Conservation (phyloP, 148 eudicot genomes). For the Rhododendron henanense region DNA sequence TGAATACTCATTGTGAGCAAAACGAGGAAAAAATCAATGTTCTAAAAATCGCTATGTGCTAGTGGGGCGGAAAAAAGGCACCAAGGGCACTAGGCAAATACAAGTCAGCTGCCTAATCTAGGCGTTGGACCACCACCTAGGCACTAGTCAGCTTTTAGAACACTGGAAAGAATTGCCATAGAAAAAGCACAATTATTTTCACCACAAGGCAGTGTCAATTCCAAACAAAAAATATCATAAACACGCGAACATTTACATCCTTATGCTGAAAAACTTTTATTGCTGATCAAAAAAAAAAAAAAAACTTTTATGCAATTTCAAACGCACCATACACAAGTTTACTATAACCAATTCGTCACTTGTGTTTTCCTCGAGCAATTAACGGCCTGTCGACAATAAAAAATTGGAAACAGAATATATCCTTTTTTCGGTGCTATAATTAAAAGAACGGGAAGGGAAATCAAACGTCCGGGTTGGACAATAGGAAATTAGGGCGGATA, state of each 20-base stretch:
- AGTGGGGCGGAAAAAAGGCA: neutral
- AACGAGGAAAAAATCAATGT: neutral
- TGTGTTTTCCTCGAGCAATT: neutral
- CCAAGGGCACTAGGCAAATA: no score
- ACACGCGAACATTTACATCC: neutral
- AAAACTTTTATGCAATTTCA: neutral
- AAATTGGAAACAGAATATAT: neutral
- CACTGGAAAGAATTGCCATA: no score
- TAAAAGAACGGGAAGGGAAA: neutral
- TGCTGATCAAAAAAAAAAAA: no score
- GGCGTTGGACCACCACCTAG: no score
- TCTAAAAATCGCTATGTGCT: neutral
- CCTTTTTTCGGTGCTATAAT: neutral
- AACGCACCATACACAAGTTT: neutral
- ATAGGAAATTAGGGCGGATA: neutral
- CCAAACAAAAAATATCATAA: neutral
- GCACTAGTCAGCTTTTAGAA: no score
- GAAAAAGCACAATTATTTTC: no score
- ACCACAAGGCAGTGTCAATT: no score
- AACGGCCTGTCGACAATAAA: neutral
- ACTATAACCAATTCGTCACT: neutral
- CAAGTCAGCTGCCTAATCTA: no score
- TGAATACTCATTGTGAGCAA: neutral
- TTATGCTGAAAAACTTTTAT: neutral
- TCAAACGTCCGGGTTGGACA: neutral